Evolutionary conservation across 306 rosid genomes (phyloP).

Genomic region (Prunus padus): DNA sequence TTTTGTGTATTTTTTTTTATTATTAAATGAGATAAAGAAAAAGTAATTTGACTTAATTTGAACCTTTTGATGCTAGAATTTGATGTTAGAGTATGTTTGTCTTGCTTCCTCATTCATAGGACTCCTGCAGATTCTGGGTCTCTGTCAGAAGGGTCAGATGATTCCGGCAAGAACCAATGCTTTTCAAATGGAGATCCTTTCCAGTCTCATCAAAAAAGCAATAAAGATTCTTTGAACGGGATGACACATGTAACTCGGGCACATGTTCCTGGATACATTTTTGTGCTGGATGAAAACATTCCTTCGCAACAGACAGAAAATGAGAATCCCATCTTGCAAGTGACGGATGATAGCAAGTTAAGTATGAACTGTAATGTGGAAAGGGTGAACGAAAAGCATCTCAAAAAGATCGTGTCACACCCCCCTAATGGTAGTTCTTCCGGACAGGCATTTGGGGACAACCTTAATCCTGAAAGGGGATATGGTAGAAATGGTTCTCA

Average conservation of each 20-base stretch:
- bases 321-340: conserved; percentile 43
- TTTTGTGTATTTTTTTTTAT: background rate
- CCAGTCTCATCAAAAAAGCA: conserved; percentile 33
- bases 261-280: conserved; percentile 53
- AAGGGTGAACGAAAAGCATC: conserved; percentile 44
- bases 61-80: conserved; percentile 21
- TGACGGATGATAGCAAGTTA: conserved; percentile 52
- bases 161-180: conserved; percentile 46
- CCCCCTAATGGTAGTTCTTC: conserved; percentile 33
- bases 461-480: conserved; percentile 37
- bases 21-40: background rate
- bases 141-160: conserved; percentile 56
- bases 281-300: conserved; percentile 47
- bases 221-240: conserved; percentile 38
- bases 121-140: conserved; percentile 74
- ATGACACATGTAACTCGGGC: conserved; percentile 37
- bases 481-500: conserved; percentile 37
- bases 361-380: conserved; percentile 47
- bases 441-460: conserved; percentile 38
- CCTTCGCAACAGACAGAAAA: conserved; percentile 31
- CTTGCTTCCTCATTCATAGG: conserved; percentile 49
- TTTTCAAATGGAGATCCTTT: conserved; percentile 48
- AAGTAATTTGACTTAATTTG: conserved; percentile 12
- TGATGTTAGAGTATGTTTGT: conserved; percentile 26
- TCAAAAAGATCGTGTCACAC: conserved; percentile 32